Percentiles rank a stretch among this genome's conserved stretches.
Evolutionary conservation across 441 rosid species (phyloP).

Genomic region (Croton laevigatus): DNA sequence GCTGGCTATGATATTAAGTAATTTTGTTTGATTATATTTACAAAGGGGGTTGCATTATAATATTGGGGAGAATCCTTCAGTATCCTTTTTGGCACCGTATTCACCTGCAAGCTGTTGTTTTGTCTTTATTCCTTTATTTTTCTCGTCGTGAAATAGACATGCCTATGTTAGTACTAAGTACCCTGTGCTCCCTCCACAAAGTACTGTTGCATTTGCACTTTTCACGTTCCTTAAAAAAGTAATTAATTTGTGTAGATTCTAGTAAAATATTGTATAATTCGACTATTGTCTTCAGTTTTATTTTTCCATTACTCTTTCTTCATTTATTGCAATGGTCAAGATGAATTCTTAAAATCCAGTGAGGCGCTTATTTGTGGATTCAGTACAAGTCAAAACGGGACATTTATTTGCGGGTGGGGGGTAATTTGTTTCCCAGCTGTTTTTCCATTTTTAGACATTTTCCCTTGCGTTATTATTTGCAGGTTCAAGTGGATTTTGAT

Average conservation of each 20-base stretch:
- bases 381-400: too few species aligned
- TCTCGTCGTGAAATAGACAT: background rate
- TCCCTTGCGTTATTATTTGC: constrained; percentile 23
- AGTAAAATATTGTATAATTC: too few species aligned
- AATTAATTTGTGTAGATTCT: too few species aligned
- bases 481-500: constrained; percentile 99
- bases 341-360: too few species aligned
- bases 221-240: too few species aligned
- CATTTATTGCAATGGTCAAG: too few species aligned
- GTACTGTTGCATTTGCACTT: too few species aligned
- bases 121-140: constrained; percentile 2
- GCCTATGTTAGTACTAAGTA: too few species aligned
- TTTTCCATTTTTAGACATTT: constrained; percentile 1
- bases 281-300: too few species aligned
- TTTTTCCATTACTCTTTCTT: too few species aligned
- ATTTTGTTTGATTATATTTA: constrained; percentile 9
- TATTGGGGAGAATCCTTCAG: constrained; percentile 15
- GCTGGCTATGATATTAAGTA: constrained; percentile 3
- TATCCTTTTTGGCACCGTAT: constrained; percentile 16
- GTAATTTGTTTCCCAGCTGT: background rate
- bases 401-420: background rate
- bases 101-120: constrained; percentile 14
- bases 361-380: too few species aligned
- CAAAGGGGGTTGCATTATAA: constrained; percentile 20
- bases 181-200: too few species aligned